Evolutionary conservation across 2,329 filamentous ascomycete species (phyloP).

Genomic region (Dothidotthia symphoricarpi): DNA sequence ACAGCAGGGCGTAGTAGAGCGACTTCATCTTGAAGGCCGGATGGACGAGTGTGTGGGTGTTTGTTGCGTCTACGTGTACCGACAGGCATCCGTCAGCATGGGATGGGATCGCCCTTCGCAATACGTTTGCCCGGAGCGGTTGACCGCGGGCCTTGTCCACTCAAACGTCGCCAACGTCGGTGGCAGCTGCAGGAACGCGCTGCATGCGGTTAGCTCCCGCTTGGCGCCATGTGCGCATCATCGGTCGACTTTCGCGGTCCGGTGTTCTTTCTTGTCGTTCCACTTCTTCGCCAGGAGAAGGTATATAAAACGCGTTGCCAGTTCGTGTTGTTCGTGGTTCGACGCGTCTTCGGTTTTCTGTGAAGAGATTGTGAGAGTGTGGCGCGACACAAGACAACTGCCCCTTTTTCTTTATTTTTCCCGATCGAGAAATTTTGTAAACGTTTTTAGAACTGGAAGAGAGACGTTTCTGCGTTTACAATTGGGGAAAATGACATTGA

Average conservation of each 20-base stretch:
- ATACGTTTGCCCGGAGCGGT: slow-evolving; percentile 23
- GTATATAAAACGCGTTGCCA: slow-evolving; percentile 8
- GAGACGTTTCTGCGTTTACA: too few relatives aligned
- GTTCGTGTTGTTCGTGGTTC: too few relatives aligned
- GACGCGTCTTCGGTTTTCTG: too few relatives aligned
- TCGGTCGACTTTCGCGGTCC: slow-evolving; percentile 22
- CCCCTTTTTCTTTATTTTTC: too few relatives aligned
- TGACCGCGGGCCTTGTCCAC: slow-evolving; percentile 1
- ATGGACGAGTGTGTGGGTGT: slow-evolving; percentile 1
- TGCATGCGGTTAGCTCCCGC: slow-evolving; percentile 6
- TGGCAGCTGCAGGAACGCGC: slow-evolving; percentile 16
- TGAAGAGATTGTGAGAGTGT: too few relatives aligned
- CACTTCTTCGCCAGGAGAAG: slow-evolving; percentile 9
- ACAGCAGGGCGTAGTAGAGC: neutral
- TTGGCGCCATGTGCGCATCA: slow-evolving; percentile 23
- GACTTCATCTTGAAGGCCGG: slow-evolving; percentile 26
- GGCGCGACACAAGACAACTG: too few relatives aligned
- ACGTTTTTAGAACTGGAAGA: too few relatives aligned
- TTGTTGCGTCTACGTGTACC: neutral
- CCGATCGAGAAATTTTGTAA: too few relatives aligned
- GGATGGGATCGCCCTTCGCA: slow-evolving; percentile 7
- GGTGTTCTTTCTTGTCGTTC: slow-evolving; percentile 16
- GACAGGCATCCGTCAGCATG: too few relatives aligned
- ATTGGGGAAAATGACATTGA: slow-evolving; percentile 26
- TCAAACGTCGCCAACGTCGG: slow-evolving; percentile 8